Percentiles rank a stretch among this genome's conserved stretches.
Evolutionary conservation across 2,329 filamentous ascomycete species (phyloP).

Genomic region (Diaporthe citri): DNA sequence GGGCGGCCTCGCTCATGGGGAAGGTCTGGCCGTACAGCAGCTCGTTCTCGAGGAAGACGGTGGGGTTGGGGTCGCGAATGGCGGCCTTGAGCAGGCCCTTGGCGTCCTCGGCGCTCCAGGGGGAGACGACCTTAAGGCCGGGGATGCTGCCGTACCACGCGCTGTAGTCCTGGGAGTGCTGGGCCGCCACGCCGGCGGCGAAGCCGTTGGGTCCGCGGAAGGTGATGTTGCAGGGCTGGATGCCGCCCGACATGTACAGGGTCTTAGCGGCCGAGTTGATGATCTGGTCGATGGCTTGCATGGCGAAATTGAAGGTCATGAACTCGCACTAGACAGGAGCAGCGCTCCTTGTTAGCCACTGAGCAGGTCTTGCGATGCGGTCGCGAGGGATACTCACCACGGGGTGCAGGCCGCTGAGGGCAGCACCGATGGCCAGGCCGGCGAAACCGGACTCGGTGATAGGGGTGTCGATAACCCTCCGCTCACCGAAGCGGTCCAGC

Average conservation of each 20-base stretch:
- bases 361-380: not conserved
- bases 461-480: slow-evolving; percentile 96
- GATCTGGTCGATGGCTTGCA: slow-evolving; percentile 99
- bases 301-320: slow-evolving; percentile 99
- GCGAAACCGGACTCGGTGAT: slow-evolving; percentile 98
- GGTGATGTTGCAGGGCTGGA: slow-evolving; percentile 99
- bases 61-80: slow-evolving; percentile 97
- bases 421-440: slow-evolving; percentile 94
- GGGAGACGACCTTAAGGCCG: slow-evolving; percentile 94
- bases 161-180: slow-evolving; percentile 99
- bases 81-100: slow-evolving; percentile 98
- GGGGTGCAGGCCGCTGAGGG: slow-evolving; percentile 92
- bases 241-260: slow-evolving; percentile 99
- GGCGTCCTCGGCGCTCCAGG: slow-evolving; percentile 97
- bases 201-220: slow-evolving; percentile 99
- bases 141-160: slow-evolving; percentile 99
- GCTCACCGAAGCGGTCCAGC: slow-evolving; percentile 95
- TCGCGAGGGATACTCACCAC: slow-evolving; percentile 74
- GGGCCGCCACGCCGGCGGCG: slow-evolving; percentile 92
- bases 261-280: slow-evolving; percentile 99
- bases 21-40: slow-evolving; percentile 92
- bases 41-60: slow-evolving; percentile 92
- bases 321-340: slow-evolving; percentile 82
- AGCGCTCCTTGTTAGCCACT: not conserved
- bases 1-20: slow-evolving; percentile 96